Base-by-base conservation (phyloP, 1,139 yeast genomes). In the Geotrichum carabidarum region DNA sequence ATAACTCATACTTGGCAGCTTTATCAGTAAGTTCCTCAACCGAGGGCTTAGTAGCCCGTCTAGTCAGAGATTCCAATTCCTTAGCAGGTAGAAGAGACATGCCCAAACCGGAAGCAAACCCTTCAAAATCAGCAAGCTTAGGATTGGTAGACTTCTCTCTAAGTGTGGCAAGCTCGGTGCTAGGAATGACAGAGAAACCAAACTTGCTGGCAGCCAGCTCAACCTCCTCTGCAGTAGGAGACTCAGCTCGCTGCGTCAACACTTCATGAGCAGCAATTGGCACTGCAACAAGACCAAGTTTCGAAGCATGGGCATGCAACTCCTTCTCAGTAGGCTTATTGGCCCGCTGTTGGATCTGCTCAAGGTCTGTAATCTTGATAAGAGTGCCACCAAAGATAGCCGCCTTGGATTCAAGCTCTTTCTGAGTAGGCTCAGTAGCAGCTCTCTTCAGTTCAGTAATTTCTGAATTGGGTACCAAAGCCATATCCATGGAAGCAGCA, bases 381-480 rank as follows among this genome's bases (percentile, higher is more conserved):
- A 70, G 67, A 14, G 68, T 66, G 47, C 63, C 65, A 4, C 74
- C 74, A 31, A 70, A 60, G 6, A 65, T 57, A 43, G 73, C 68
- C 1, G 82, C 83, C 18, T 40, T 37, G 15, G 43, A 12, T 7
- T 50, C 43, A 15, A 55, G 48, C 32, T 52, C 58, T 8, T 41
- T 15, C 12, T 32, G 27, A 4, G 52, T 35, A n/a, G 57, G 54
- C 22, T 51, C 45, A 8, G 14, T 14, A 37, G 32, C 44, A 9
- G 40, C 42, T 38, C 50, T 44, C 32, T 49, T 45, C 34, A 56
- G 49, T 7, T 43, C 42, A 12, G 15, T 47, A 12, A 47, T 62
- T 41, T 71, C 75, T 9, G 63, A 63, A 12, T 58, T 54, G 9
- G 68, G 61, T 2, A 79, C 53, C 9, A 75, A 68, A 2, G 72